Conservation (phyloP, 371 early-diverging fungal species). For the Apophysomyces variabilis region DNA sequence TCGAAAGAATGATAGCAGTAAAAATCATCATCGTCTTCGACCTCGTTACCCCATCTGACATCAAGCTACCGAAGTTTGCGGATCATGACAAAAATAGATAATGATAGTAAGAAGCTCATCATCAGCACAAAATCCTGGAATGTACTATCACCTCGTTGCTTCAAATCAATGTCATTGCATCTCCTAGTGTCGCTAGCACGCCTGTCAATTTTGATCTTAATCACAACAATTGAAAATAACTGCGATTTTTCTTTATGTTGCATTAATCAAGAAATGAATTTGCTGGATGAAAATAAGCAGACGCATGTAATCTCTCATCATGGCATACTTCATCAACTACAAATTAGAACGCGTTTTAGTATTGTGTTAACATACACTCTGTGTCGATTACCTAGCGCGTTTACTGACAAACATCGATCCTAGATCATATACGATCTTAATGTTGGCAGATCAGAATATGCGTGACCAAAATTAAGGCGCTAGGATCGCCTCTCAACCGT, state of each 20-base stretch:
- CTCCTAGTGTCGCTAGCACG: neutral
- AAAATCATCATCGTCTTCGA: neutral
- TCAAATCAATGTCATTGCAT: neutral
- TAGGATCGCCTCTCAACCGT: neutral
- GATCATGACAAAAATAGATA: slow-evolving; percentile 4
- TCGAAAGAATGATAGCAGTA: slow-evolving; percentile 11
- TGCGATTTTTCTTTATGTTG: neutral
- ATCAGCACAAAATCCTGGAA: neutral
- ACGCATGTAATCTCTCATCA: neutral
- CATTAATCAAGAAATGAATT: neutral
- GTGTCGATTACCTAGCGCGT: neutral
- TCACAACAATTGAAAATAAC: neutral
- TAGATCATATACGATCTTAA: neutral
- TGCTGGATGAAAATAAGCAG: neutral
- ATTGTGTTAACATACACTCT: neutral
- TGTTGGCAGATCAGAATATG: slow-evolving; percentile 2
- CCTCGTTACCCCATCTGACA: too few relatives aligned
- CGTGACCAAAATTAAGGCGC: neutral
- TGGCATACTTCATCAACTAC: neutral
- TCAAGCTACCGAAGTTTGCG: neutral
- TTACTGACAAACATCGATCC: neutral
- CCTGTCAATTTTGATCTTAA: neutral
- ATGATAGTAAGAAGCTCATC: neutral
- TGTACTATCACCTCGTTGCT: neutral
- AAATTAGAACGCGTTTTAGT: neutral